Percentiles rank a stretch among this genome's conserved stretches.
Conservation (phyloP, 805 yeast species). For the Starmerella bombi region DNA sequence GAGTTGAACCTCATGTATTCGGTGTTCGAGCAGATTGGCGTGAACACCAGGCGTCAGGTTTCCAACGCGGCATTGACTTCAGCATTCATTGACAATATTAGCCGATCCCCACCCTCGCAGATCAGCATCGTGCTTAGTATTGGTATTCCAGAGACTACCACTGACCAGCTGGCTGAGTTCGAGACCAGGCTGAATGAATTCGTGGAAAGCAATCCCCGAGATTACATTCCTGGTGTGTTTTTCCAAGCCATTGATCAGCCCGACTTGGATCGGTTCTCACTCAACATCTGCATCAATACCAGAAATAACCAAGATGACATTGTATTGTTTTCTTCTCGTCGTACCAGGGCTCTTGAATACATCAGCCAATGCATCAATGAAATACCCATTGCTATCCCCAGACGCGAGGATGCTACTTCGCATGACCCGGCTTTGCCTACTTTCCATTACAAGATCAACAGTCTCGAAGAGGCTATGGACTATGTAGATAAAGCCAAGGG, state of each 20-base stretch:
- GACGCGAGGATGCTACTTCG: slow-evolving; percentile 25
- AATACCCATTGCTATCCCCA: slow-evolving; percentile 28
- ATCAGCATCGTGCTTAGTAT: slow-evolving; percentile 21
- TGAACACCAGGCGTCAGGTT: slow-evolving; percentile 27
- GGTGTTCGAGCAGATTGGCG: slow-evolving; percentile 24
- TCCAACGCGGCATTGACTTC: slow-evolving; percentile 30
- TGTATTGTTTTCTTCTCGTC: slow-evolving; percentile 23
- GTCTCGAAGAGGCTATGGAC: slow-evolving; percentile 42
- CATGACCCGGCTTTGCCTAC: slow-evolving; percentile 28
- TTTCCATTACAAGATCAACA: slow-evolving; percentile 35
- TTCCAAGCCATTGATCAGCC: slow-evolving; percentile 26
- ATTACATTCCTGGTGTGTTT: slow-evolving; percentile 26
- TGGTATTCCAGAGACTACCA: slow-evolving; percentile 30
- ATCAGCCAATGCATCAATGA: slow-evolving; percentile 25
- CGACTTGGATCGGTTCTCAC: slow-evolving; percentile 26
- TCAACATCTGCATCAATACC: slow-evolving; percentile 24
- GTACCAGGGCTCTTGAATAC: slow-evolving; percentile 24
- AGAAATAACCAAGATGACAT: slow-evolving; percentile 27
- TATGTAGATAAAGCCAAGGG: slow-evolving; percentile 8
- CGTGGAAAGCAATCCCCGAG: slow-evolving; percentile 27
- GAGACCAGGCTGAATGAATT: slow-evolving; percentile 24
- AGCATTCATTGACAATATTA: slow-evolving; percentile 29
- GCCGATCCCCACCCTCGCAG: slow-evolving; percentile 27
- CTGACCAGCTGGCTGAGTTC: slow-evolving; percentile 27
- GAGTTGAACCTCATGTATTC: slow-evolving; percentile 29